These are phyloP conservation scores for Chalciporus sp. DNA, from an alignment of 1,284 basidiomycete species.

Conservation along the genomic window DNA sequence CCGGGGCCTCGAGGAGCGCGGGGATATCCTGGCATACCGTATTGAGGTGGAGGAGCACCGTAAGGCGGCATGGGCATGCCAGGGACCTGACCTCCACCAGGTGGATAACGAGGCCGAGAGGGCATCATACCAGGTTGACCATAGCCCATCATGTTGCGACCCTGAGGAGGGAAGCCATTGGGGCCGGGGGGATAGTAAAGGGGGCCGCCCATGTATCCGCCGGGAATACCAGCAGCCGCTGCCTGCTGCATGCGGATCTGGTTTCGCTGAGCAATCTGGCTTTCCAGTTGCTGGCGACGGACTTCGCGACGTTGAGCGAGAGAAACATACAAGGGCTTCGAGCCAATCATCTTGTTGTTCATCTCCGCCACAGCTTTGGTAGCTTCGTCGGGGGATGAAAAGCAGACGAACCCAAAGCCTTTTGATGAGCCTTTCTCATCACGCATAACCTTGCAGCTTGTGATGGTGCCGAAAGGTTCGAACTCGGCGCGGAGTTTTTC, in stretches of 20 bases:
- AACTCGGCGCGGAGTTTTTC: slow-evolving; percentile 95
- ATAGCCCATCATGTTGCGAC: slow-evolving; percentile 84
- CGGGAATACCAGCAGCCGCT: slow-evolving; percentile 81
- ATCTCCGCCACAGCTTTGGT: slow-evolving; percentile 99
- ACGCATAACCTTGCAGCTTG: slow-evolving; percentile 99
- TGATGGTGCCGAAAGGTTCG: slow-evolving; percentile 96
- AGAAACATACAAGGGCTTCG: slow-evolving; percentile 98
- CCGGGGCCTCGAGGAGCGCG: slow-evolving; percentile 53
- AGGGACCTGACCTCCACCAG: slow-evolving; percentile 67
- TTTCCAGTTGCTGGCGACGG: slow-evolving; percentile 97
- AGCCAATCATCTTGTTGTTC: slow-evolving; percentile 99
- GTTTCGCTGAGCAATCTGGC: slow-evolving; percentile 95
- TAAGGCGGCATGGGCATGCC: slow-evolving; percentile 80
- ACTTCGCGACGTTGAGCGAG: slow-evolving; percentile 98
- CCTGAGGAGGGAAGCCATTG: slow-evolving; percentile 74
- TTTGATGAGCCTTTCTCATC: slow-evolving; percentile 91
- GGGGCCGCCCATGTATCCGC: slow-evolving; percentile 81
- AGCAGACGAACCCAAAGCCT: slow-evolving; percentile 99
- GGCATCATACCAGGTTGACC: slow-evolving; percentile 85
- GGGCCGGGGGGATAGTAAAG: slow-evolving; percentile 90
- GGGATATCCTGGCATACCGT: slow-evolving; percentile 63
- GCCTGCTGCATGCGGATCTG: slow-evolving; percentile 95
- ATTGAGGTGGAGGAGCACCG: slow-evolving; percentile 66
- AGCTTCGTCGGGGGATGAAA: slow-evolving; percentile 97
- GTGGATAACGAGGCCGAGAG: slow-evolving; percentile 82